These are phyloP conservation scores for Ilyonectria robusta DNA, from an alignment of 2,329 filamentous ascomycete species.

Conservation along the genomic window DNA sequence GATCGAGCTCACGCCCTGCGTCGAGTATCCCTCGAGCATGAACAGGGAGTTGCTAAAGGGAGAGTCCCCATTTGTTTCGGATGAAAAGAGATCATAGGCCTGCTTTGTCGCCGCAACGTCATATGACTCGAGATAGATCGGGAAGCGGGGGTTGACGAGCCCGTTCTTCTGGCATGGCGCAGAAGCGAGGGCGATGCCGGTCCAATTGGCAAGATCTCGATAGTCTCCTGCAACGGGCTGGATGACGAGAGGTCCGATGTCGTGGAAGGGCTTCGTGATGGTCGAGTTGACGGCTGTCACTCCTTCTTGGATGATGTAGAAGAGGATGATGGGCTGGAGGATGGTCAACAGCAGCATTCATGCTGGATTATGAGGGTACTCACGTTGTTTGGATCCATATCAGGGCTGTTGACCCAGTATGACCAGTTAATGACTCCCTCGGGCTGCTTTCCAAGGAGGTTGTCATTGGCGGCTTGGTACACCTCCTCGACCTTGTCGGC, in stretches of 20 bases:
- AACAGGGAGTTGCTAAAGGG: conserved; percentile 55
- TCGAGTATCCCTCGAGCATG: conserved; percentile 70
- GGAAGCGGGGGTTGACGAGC: conserved; percentile 45
- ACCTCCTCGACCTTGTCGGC: conserved; percentile 65
- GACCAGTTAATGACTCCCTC: conserved; percentile 65
- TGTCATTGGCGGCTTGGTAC: conserved; percentile 62
- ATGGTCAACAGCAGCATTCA: neutral
- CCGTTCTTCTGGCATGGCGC: conserved; percentile 43
- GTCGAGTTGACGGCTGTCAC: conserved; percentile 56
- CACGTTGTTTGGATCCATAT: conserved; percentile 58
- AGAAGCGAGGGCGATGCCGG: conserved; percentile 35
- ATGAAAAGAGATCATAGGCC: conserved; percentile 37
- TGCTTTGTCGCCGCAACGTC: conserved; percentile 34
- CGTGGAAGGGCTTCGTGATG: conserved; percentile 61
- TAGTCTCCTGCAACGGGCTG: conserved; percentile 43
- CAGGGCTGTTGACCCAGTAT: conserved; percentile 60
- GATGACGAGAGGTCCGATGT: conserved; percentile 57
- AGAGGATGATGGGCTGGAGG: conserved; percentile 56
- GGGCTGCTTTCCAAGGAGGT: conserved; percentile 60
- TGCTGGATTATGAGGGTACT: conserved; percentile 19
- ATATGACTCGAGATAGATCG: conserved; percentile 43
- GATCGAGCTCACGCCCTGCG: conserved; percentile 51
- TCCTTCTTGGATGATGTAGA: conserved; percentile 62
- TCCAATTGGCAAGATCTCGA: conserved; percentile 42
- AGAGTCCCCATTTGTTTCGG: conserved; percentile 26